Percentiles rank a stretch among this genome's conserved stretches.
phyloP scores from a whole-genome alignment of 495 filamentous ascomycete genomes.

The Hamigera avellanea region DNA sequence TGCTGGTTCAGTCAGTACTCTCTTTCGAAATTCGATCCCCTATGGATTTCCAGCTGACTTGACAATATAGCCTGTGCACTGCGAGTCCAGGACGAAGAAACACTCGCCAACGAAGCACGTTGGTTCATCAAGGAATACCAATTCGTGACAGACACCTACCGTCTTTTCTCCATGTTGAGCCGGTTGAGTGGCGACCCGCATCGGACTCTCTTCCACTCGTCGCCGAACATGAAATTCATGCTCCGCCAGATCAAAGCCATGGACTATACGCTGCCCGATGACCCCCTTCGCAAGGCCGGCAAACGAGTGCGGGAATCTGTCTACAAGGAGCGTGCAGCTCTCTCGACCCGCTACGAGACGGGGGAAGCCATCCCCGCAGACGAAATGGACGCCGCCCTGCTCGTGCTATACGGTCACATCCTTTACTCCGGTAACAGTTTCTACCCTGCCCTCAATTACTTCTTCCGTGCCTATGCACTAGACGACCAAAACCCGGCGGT shows the following conservation, averaged over 20 bases:
- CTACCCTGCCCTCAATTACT: slow-evolving; percentile 77
- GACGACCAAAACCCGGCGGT: slow-evolving; percentile 66
- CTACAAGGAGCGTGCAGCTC: slow-evolving; percentile 34
- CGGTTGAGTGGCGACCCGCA: slow-evolving; percentile 44
- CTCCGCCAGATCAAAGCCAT: slow-evolving; percentile 83
- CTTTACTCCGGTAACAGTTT: slow-evolving; percentile 69
- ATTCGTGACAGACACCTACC: slow-evolving; percentile 74
- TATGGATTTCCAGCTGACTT: background rate
- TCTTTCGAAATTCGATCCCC: background rate
- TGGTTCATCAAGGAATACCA: slow-evolving; percentile 83
- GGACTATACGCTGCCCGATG: slow-evolving; percentile 47
- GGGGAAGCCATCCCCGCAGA: slow-evolving; percentile 36
- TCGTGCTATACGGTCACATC: slow-evolving; percentile 83
- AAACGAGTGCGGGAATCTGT: slow-evolving; percentile 18
- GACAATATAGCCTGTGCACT: slow-evolving; percentile 61
- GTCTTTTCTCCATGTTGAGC: slow-evolving; percentile 62
- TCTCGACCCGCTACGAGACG: slow-evolving; percentile 37
- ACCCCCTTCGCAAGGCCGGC: slow-evolving; percentile 8
- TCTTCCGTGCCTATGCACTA: slow-evolving; percentile 72
- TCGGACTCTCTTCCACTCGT: slow-evolving; percentile 41
- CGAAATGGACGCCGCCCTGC: slow-evolving; percentile 58
- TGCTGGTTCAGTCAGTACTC: slow-evolving; percentile 59
- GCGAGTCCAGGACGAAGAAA: slow-evolving; percentile 66
- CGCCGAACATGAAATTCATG: slow-evolving; percentile 72
- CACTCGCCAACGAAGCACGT: slow-evolving; percentile 49